Conservation (phyloP, 164 flowering plant species). For the Aristolochia fimbriata region DNA sequence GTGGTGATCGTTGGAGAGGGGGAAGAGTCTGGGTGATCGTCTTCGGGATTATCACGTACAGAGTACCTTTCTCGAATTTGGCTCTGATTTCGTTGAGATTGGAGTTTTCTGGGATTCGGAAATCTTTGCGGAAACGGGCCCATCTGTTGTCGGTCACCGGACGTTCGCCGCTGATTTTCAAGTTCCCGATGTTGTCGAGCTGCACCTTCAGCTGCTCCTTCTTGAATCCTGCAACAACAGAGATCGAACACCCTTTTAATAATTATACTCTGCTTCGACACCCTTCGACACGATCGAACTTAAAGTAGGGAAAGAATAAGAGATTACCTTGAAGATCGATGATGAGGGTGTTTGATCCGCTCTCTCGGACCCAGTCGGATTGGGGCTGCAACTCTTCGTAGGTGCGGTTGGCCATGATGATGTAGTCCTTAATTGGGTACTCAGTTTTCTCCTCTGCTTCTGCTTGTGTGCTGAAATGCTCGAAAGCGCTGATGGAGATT, state of each 20-base stretch:
- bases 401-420: too few species aligned
- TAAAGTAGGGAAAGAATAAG: too few species aligned
- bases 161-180: conserved; percentile 47
- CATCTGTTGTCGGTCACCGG: conserved; percentile 19
- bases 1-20: neutral
- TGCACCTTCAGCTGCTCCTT: conserved; percentile 56
- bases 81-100: conserved; percentile 20
- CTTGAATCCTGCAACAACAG: conserved; percentile 29
- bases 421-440: too few species aligned
- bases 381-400: too few species aligned
- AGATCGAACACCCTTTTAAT: neutral
- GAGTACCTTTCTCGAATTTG: conserved; percentile 22
- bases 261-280: too few species aligned
- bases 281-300: too few species aligned
- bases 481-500: too few species aligned
- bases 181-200: conserved; percentile 14
- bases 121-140: conserved; percentile 37
- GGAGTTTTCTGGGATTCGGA: conserved; percentile 24
- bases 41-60: conserved; percentile 34
- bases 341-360: too few species aligned
- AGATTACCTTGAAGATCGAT: too few species aligned
- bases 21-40: neutral
- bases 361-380: too few species aligned
- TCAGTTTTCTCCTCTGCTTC: too few species aligned
- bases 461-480: too few species aligned